Base-by-base conservation (phyloP, 75 land plant species). In the Pinus tabuliformis region DNA sequence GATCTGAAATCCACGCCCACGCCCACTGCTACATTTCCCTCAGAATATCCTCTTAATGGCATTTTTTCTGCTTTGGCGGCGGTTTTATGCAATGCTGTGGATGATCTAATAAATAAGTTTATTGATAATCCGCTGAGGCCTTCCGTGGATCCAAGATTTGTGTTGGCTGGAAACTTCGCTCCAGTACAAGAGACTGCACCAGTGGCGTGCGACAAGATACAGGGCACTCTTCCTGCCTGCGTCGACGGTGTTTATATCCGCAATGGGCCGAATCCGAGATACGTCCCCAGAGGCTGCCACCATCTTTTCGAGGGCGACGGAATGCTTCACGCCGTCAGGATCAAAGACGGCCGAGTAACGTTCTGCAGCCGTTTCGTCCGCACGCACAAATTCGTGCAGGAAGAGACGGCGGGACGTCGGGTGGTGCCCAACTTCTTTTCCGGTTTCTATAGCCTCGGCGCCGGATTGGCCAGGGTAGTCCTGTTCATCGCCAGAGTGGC, bases 251-350 rank as follows among this genome's bases (percentile, higher is more conserved):
- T 81, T 18, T 94, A 94, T 87, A 65, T 94, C 22, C 91, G 97
- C 56, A 94, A 94, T 73, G 97, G 97, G 14, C 90, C 93, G 24
- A 94, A 94, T 54, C 89, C 94, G 0, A 83, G 83, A 78, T 78
- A 79, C 83, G 76, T 64, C 6, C 88, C 96, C 17, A 73, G 81
- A 0, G 86, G 86, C 2, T 81, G 89, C 15, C 83, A 86, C 85
- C 93, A 91, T 64, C 79, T 87, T 57, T 92, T 94, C 73, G 97
- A 94, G 60, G 97, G 97, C 14, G 94, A 94, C 45, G 97, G 97
- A 56, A 94, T 94, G 97, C 85, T 94, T 56, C 97, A 94, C 82
- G 77, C 87, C 68, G 57, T 92, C 68, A 70, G 73, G 52, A 80
- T 88, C 73, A 73, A 73, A 57, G 73, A 58, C 42, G 86, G 90